phyloP scores from a whole-genome alignment of 805 yeast species.

The Metschnikowia aberdeeniae region DNA sequence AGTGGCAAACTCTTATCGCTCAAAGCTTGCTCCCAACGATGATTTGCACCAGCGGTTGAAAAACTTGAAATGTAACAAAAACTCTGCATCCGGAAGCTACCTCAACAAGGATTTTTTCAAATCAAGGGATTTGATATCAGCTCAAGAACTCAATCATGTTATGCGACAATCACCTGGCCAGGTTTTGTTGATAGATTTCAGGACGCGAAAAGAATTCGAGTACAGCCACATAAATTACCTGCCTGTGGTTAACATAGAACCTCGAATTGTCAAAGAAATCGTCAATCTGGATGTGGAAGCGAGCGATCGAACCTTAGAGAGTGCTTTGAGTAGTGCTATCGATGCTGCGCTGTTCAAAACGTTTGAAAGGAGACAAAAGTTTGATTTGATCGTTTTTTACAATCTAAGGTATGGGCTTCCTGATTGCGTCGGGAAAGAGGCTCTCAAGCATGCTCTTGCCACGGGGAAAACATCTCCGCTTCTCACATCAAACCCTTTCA shows the following conservation, averaged over 20 bases:
- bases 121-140: conserved; percentile 10
- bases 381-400: conserved; percentile 63
- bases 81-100: neutral
- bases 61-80: neutral
- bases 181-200: conserved; percentile 65
- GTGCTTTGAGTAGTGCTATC: conserved; percentile 51
- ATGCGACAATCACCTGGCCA: conserved; percentile 6
- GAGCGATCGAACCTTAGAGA: conserved; percentile 65
- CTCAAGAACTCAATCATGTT: conserved; percentile 8
- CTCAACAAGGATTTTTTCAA: neutral
- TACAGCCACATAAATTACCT: conserved; percentile 57
- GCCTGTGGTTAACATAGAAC: conserved; percentile 72
- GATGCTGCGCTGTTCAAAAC: conserved; percentile 51
- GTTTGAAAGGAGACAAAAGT: conserved; percentile 52
- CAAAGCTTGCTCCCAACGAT: neutral
- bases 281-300: conserved; percentile 29
- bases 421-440: conserved; percentile 27
- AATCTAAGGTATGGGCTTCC: conserved; percentile 43
- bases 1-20: conserved; percentile 1
- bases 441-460: conserved; percentile 35
- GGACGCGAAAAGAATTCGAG: conserved; percentile 58
- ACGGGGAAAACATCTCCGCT: conserved; percentile 33
- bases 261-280: conserved; percentile 29
- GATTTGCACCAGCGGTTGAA: conserved; percentile 5
- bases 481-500: conserved; percentile 55